Conservation (phyloP, 2,329 filamentous ascomycete genomes). For the Penicillium sp. region DNA sequence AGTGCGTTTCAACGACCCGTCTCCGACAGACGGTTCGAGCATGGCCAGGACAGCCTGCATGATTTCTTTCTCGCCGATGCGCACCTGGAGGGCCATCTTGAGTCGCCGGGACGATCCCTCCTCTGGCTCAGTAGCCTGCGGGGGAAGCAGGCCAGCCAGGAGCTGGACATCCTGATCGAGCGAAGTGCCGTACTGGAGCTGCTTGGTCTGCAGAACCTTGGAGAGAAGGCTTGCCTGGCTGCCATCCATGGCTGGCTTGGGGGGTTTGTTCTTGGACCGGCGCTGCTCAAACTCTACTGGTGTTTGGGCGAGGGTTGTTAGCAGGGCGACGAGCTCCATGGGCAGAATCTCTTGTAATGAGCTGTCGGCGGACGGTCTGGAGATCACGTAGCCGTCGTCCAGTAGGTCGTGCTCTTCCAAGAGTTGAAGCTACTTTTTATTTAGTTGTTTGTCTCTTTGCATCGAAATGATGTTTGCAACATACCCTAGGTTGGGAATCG, state of each 20-base stretch:
- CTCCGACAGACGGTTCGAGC: conserved; percentile 29
- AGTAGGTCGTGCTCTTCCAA: conserved; percentile 62
- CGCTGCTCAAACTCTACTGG: conserved; percentile 35
- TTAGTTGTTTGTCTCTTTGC: too few relatives aligned
- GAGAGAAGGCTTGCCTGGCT: conserved; percentile 35
- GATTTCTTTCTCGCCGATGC: conserved; percentile 69
- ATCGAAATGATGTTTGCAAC: too few relatives aligned
- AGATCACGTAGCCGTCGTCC: conserved; percentile 71
- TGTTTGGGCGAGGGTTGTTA: conserved; percentile 36
- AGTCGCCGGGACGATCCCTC: conserved; percentile 37
- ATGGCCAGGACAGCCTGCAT: conserved; percentile 53
- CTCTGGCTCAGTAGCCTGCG: conserved; percentile 30
- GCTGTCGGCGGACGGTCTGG: conserved; percentile 29
- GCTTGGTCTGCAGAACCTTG: conserved; percentile 34
- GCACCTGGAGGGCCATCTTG: conserved; percentile 64
- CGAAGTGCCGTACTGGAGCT: conserved; percentile 53
- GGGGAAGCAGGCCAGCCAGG: conserved; percentile 34
- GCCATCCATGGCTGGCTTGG: conserved; percentile 33
- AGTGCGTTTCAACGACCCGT: conserved; percentile 31
- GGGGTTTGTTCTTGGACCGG: conserved; percentile 36
- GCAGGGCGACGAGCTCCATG: conserved; percentile 39
- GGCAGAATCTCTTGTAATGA: conserved; percentile 37
- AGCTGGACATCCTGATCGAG: conserved; percentile 51
- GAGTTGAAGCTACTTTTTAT: conserved; percentile 51
- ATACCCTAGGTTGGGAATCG: conserved; percentile 35